Base-by-base conservation (phyloP, 2,329 filamentous ascomycete species). In the Trichoderma afroharzianum region DNA sequence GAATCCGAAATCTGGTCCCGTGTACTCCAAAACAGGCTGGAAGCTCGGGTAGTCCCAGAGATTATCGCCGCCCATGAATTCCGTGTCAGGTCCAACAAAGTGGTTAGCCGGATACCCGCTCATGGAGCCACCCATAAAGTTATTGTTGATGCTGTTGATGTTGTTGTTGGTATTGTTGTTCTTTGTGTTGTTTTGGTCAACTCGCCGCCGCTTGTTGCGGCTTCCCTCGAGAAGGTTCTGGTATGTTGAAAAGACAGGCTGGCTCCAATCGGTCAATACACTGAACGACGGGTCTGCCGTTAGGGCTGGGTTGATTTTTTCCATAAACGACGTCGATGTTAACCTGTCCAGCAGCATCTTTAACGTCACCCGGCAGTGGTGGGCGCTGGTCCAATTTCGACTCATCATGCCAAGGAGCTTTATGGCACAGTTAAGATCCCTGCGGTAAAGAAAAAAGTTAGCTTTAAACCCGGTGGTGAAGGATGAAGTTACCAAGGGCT, bases 31-130 rank as follows among this genome's bases (percentile, higher is more conserved):
- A 14, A 69, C 66, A 2, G 66, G 66, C 57, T 69, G 66, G 57
- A 69, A 69, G 39, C 66, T 69, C 14, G 66, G 66, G 26, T 69
- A 69, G 57, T 69, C 66, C 66, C 66, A 69, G 15, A 69, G 28
- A 6, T 21, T 69, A 9, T 69, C 66, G 30, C 66, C 66, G 15
- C 66, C 39, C 12, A 62, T 47, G 57, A 62, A 69, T 15, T 39
- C 66, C 8, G 66, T 36, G 30, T 69, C 66, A 14, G 66, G 66
- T 11, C 66, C 66, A 36, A 69, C 28, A n/a, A 69, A 69, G 15
- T 69, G 66, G 57, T 58, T 69, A 6, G 66, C 66, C 9, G 66
- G 66, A 28, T 69, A 69, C 2, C 66, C 66, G 43, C 21, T 69
- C 66, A 69, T 21, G 6, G 39, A 32, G 18, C 9, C 32, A 28